Conservation (phyloP, 352 stramenopile species). For the Globisporangium ultimum region DNA sequence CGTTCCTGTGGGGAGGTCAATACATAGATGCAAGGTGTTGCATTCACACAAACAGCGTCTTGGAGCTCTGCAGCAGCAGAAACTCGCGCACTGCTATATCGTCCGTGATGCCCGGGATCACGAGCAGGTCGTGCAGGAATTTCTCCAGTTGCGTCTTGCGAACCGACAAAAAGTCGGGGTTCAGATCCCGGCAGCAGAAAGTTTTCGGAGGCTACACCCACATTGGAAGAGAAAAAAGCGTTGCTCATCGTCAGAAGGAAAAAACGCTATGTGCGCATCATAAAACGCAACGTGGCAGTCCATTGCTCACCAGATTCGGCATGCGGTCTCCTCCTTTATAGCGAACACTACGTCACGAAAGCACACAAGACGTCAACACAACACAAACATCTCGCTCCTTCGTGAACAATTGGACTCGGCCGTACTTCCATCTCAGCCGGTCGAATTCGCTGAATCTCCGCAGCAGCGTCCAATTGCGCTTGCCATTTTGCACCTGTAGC, state of each 20-base stretch:
- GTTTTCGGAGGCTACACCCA: constrained; percentile 52
- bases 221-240: not conserved
- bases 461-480: constrained; percentile 61
- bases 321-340: constrained; percentile 42
- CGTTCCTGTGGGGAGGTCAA: constrained; percentile 7
- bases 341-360: constrained; percentile 26
- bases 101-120: constrained; percentile 57
- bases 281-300: too few species aligned
- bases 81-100: constrained; percentile 58
- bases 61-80: constrained; percentile 52
- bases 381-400: not conserved
- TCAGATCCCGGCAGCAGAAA: constrained; percentile 69
- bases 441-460: constrained; percentile 78
- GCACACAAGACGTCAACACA: not conserved
- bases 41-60: constrained; percentile 54
- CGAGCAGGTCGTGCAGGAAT: constrained; percentile 62
- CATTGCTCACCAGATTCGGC: constrained; percentile 28
- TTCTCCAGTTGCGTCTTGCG: constrained; percentile 47
- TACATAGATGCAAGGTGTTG: not conserved
- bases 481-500: constrained; percentile 65
- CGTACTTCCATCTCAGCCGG: constrained; percentile 40
- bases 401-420: not conserved
- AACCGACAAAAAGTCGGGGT: constrained; percentile 57
- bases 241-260: too few species aligned
- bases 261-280: not conserved